phyloP scores from a whole-genome alignment of 352 stramenopile genomes.

The Achlya hypogyna region DNA sequence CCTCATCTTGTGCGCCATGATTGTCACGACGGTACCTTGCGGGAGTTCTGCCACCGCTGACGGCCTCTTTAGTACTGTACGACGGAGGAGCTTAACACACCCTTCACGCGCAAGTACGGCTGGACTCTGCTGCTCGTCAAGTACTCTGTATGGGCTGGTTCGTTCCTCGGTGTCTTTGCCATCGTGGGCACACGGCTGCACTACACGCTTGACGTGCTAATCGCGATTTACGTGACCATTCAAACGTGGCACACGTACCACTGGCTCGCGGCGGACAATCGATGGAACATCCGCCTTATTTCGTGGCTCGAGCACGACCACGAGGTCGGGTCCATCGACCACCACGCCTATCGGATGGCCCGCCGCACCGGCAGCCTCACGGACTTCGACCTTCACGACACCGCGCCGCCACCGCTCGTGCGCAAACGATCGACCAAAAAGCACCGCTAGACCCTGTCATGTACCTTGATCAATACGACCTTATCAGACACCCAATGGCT shows the following conservation, averaged over 20 bases:
- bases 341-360: slow-evolving; percentile 68
- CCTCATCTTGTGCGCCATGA: slow-evolving; percentile 74
- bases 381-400: slow-evolving; percentile 20
- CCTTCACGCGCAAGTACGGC: slow-evolving; percentile 65
- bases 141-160: slow-evolving; percentile 63
- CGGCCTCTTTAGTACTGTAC: slow-evolving; percentile 53
- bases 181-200: slow-evolving; percentile 80
- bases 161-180: slow-evolving; percentile 59
- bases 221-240: slow-evolving; percentile 78
- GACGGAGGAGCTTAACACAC: slow-evolving; percentile 70
- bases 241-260: slow-evolving; percentile 82
- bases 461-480: no score
- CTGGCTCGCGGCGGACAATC: slow-evolving; percentile 59
- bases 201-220: slow-evolving; percentile 82
- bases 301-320: slow-evolving; percentile 78
- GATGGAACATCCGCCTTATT: slow-evolving; percentile 49
- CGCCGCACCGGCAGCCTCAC: slow-evolving; percentile 39
- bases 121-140: slow-evolving; percentile 73
- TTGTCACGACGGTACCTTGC: slow-evolving; percentile 54
- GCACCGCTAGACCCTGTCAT: no score
- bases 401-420: background rate
- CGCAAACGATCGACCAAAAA: no score
- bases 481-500: no score
- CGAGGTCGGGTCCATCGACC: slow-evolving; percentile 60
- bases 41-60: background rate